Conservation (phyloP, 2,329 filamentous ascomycete species). For the Diaporthe velutina region DNA sequence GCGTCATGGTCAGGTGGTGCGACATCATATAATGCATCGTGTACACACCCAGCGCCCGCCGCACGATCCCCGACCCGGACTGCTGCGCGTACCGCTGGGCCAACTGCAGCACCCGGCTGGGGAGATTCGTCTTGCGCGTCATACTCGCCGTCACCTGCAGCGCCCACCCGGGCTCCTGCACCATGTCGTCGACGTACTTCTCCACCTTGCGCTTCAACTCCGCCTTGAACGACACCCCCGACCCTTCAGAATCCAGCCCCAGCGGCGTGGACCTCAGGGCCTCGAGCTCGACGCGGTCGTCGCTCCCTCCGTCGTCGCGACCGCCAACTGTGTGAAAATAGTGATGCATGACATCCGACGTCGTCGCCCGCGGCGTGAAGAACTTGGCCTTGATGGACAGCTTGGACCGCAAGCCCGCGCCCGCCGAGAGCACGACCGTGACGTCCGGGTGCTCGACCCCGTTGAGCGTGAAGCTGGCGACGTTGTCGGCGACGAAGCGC, state of each 20-base stretch:
- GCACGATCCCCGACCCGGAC: slow-evolving; percentile 64
- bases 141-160: slow-evolving; percentile 64
- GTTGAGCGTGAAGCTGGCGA: slow-evolving; percentile 57
- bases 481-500: slow-evolving; percentile 62
- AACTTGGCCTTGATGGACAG: slow-evolving; percentile 64
- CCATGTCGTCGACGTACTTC: slow-evolving; percentile 63
- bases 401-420: slow-evolving; percentile 57
- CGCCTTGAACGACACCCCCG: slow-evolving; percentile 55
- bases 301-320: slow-evolving; percentile 41
- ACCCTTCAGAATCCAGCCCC: slow-evolving; percentile 58
- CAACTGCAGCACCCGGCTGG: slow-evolving; percentile 60
- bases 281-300: slow-evolving; percentile 53
- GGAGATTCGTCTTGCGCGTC: slow-evolving; percentile 57
- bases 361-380: slow-evolving; percentile 61
- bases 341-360: slow-evolving; percentile 61
- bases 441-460: slow-evolving; percentile 55
- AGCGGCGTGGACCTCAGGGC: slow-evolving; percentile 61
- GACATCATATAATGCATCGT: slow-evolving; percentile 70
- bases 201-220: slow-evolving; percentile 60
- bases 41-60: slow-evolving; percentile 66
- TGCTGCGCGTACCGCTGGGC: slow-evolving; percentile 62
- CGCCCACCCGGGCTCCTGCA: slow-evolving; percentile 61
- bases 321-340: slow-evolving; percentile 58
- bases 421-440: slow-evolving; percentile 63
- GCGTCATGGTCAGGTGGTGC: slow-evolving; percentile 66